Evolutionary conservation across 1,284 basidiomycete genomes (phyloP), one percentile per base, ranked within the genome.

Genomic region (Wallemia hederae): DNA sequence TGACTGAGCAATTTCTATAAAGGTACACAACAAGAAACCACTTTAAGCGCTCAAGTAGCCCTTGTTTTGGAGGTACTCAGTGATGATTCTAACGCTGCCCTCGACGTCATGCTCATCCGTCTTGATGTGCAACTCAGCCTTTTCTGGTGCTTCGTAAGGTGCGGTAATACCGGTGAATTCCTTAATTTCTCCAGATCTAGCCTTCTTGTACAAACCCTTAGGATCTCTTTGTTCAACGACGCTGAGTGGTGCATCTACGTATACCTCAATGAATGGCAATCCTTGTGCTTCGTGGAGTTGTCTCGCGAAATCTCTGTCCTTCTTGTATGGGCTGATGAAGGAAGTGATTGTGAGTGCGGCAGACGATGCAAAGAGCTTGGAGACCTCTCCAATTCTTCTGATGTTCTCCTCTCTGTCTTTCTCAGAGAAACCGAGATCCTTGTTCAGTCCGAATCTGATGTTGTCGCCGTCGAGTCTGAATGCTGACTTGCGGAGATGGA

Each of bases 121-220:
- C 69, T 78, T 81, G 70, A 99, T 85, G 73, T 94, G 90, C 63
- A 99, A 80, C 72, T 98, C 94, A 49, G 92, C 82, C 19, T 74
- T 74, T 62, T 76, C 75, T 3, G 94, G 92, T 7, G 82, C 80
- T 72, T 99, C 94, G 71, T 98, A 98, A 9, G 94, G 94, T 1
- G 94, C 89, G 33, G 88, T 91, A 69, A 99, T 84, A 14, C 94
- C 92, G 57, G 94, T 99, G 73, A 98, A 97, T 64, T 97, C 92
- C 78, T 91, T 92, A 70, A 99, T 97, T 73, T 92, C 86, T 24
- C 94, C 92, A 0, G 85, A 82, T 63, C 91, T 76, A 2, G 94
- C 94, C 72, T 91, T 96, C 75, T 90, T 94, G 76, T 98, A 99
- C 62, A 98, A 73, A 0, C 92, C 94, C 72, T 99, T 99, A 2